Evolutionary conservation across 352 stramenopile genomes (phyloP).

Genomic region (Globisporangium iwayamae): DNA sequence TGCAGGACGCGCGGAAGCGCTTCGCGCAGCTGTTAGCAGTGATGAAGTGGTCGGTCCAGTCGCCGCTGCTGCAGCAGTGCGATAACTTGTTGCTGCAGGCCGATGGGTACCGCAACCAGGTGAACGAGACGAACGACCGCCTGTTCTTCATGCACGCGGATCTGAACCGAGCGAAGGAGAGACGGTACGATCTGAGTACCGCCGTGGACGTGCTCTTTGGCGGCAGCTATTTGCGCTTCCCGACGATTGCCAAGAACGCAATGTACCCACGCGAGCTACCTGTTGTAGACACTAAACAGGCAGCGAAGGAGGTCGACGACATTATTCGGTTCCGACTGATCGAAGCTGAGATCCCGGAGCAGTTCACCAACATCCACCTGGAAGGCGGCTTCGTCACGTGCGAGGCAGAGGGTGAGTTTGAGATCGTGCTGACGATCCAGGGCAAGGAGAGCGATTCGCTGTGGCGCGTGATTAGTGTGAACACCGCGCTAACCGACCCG

Average conservation of each 20-base stretch:
- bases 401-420: conserved; percentile 72
- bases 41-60: conserved; percentile 86
- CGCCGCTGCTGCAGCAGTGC: conserved; percentile 72
- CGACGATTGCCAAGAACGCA: conserved; percentile 67
- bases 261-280: conserved; percentile 70
- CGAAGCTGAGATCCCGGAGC: conserved; percentile 70
- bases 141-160: conserved; percentile 86
- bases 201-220: conserved; percentile 79
- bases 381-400: conserved; percentile 78
- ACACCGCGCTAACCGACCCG: conserved; percentile 65
- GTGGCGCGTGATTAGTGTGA: conserved; percentile 80
- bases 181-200: conserved; percentile 76
- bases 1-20: conserved; percentile 57
- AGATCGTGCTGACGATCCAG: conserved; percentile 82
- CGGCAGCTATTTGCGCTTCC: conserved; percentile 70
- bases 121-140: conserved; percentile 81
- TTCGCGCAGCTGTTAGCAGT: conserved; percentile 78
- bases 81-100: conserved; percentile 55
- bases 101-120: conserved; percentile 63
- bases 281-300: conserved; percentile 49
- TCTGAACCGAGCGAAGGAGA: conserved; percentile 76
- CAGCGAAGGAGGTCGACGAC: conserved; percentile 64
- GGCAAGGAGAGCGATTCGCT: conserved; percentile 70
- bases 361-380: conserved; percentile 77
- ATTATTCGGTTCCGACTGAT: conserved; percentile 83